Evolutionary conservation across 2,329 filamentous ascomycete species (phyloP), one percentile per base, ranked within the genome.

Genomic region (Pestalotiopsis sp.): DNA sequence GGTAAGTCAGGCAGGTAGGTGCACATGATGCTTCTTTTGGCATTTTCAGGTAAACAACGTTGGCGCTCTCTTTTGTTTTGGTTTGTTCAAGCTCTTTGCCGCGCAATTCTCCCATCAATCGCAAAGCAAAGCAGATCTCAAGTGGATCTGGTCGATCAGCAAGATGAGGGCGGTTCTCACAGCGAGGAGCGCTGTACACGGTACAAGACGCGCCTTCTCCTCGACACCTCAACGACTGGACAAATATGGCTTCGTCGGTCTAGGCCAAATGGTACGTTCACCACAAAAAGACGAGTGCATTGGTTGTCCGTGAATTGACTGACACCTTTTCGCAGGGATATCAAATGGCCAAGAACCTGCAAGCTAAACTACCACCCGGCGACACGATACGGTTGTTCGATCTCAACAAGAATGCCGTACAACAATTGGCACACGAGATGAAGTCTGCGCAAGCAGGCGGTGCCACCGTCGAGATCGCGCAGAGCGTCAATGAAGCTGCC

Each of bases 261-360:
- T 90, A 14, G 88, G 88, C 5, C 87, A 89, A 71, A 90, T 90
- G 88, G 87, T 89, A 79, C 38, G 82, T 74, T 11, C 23, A 31
- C n/a, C 61, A 38, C 45, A 57, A 45, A n/a, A 67, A n/a, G 6
- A n/a, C n/a, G 56, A 23, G 23, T 56, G 4, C 36, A 4, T 4
- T 31, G 45, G 14, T 36, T 52, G 45, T 14, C 11, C n/a, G 5
- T 31, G 27, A 5, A 31, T 7, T 7, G 67, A 59, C 66, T 67
- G 71, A 69, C 70, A 27, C 38, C 12, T 64, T 59, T 25, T 2
- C 57, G 5, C 64, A 89, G 87, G 88, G 88, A 57, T 89, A 86
- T 74, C 87, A 89, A 80, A 90, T 90, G 88, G 88, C 87, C 70
- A 86, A 84, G 79, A 90, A 90, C 76, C 83, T 90, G 4, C 87